Evolutionary conservation across 1,284 basidiomycete species (phyloP).

Genomic region (Leccinum fallax): DNA sequence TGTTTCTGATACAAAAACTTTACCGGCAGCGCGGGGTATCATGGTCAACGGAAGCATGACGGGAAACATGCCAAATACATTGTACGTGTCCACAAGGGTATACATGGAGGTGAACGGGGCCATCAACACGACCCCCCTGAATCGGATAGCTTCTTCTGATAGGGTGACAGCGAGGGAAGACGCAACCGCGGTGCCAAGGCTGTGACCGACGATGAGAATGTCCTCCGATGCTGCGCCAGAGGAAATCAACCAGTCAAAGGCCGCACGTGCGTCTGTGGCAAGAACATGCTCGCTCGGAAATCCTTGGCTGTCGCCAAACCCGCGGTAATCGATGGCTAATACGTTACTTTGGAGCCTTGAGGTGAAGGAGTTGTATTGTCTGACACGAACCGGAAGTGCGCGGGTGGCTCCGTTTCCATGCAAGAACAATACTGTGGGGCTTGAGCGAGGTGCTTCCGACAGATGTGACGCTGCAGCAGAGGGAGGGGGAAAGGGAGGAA

Average conservation of each 20-base stretch:
- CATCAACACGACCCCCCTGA: conserved; percentile 69
- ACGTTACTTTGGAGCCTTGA: conserved; percentile 74
- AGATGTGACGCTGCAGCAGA: conserved; percentile 39
- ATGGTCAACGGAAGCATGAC: conserved; percentile 68
- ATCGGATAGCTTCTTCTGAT: conserved; percentile 51
- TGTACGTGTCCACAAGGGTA: conserved; percentile 71
- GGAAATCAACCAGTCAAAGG: conserved; percentile 76
- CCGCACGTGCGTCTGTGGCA: conserved; percentile 73
- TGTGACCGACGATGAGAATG: conserved; percentile 79
- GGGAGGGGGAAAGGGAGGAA: conserved; percentile 28
- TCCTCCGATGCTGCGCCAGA: conserved; percentile 60
- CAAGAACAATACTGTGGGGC: conserved; percentile 85
- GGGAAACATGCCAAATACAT: conserved; percentile 70
- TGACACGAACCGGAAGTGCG: conserved; percentile 63
- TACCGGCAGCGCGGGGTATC: conserved; percentile 72
- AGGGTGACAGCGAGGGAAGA: conserved; percentile 64
- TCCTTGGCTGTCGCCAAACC: conserved; percentile 88
- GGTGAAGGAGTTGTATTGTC: conserved; percentile 62
- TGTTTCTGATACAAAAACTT: conserved; percentile 32
- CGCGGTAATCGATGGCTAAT: conserved; percentile 88
- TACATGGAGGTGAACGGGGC: conserved; percentile 77
- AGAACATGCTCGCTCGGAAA: conserved; percentile 78
- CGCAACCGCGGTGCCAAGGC: conserved; percentile 80
- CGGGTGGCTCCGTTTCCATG: conserved; percentile 90
- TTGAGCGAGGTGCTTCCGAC: conserved; percentile 50